Percentiles rank a stretch among this genome's conserved stretches.
Evolutionary conservation across 345 rosid genomes (phyloP).

Genomic region (Salix suchowensis): DNA sequence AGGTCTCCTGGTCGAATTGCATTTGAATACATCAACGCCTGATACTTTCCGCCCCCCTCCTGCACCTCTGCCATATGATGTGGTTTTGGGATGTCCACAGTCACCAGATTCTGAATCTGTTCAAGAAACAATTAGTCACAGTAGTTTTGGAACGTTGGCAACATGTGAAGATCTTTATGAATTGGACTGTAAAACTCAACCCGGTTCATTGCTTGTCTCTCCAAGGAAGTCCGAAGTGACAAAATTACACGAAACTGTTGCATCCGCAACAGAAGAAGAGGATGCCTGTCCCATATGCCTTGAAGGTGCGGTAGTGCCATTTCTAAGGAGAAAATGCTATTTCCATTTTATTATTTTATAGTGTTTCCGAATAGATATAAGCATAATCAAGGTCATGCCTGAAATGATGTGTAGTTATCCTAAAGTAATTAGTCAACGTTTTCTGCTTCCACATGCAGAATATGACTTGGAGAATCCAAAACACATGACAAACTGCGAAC

Average conservation of each 20-base stretch:
- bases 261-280: constrained; percentile 21
- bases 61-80: constrained; percentile 28
- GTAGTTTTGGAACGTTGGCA: constrained; percentile 23
- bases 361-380: neutral
- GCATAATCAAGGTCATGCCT: neutral
- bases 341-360: neutral
- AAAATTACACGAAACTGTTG: constrained; percentile 29
- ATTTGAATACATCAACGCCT: constrained; percentile 36
- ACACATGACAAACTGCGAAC: constrained; percentile 22
- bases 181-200: constrained; percentile 44
- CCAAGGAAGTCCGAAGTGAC: constrained; percentile 47
- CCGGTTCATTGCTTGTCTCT: constrained; percentile 38
- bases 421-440: neutral
- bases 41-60: constrained; percentile 31
- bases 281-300: constrained; percentile 30
- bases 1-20: constrained; percentile 50
- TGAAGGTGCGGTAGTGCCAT: constrained; percentile 16
- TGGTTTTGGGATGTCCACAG: constrained; percentile 19
- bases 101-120: constrained; percentile 22
- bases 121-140: constrained; percentile 11
- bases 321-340: neutral
- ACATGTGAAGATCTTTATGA: constrained; percentile 30
- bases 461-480: constrained; percentile 25
- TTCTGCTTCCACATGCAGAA: constrained; percentile 11
- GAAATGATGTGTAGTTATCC: neutral